Conservation (phyloP, 176 grass and related monocot genomes). For the Melocanna baccifera region DNA sequence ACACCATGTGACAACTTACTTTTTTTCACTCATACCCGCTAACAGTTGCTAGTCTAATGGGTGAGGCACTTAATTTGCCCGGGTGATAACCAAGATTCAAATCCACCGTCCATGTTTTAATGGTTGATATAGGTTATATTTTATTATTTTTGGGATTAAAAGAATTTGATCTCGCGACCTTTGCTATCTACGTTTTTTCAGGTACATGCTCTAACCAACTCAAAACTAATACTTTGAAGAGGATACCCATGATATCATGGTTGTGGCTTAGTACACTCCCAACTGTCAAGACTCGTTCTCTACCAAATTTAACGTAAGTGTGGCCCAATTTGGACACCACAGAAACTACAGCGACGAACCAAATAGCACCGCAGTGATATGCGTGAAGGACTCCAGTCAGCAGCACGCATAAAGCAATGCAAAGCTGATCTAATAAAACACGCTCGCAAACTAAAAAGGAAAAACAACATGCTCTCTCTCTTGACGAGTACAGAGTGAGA, state of each 20-base stretch:
- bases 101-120: neutral
- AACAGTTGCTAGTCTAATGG: no score
- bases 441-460: neutral
- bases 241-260: neutral
- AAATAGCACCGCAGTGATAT: no score
- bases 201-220: neutral
- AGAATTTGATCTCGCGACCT: neutral
- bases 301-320: neutral
- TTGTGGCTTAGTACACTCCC: no score
- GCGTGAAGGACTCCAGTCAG: neutral
- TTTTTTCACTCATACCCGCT: neutral
- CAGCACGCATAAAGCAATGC: neutral
- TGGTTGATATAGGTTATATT: neutral
- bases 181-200: neutral
- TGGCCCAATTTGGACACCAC: neutral
- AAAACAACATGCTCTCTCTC: no score
- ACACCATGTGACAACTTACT: neutral
- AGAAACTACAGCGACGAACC: neutral
- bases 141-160: neutral
- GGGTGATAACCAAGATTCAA: neutral
- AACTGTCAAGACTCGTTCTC: neutral
- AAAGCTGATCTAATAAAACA: neutral
- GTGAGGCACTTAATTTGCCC: neutral
- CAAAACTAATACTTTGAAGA: neutral
- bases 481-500: neutral